Evolutionary conservation across 2,329 filamentous ascomycete genomes (phyloP).

Genomic region (Fusarium sp.): DNA sequence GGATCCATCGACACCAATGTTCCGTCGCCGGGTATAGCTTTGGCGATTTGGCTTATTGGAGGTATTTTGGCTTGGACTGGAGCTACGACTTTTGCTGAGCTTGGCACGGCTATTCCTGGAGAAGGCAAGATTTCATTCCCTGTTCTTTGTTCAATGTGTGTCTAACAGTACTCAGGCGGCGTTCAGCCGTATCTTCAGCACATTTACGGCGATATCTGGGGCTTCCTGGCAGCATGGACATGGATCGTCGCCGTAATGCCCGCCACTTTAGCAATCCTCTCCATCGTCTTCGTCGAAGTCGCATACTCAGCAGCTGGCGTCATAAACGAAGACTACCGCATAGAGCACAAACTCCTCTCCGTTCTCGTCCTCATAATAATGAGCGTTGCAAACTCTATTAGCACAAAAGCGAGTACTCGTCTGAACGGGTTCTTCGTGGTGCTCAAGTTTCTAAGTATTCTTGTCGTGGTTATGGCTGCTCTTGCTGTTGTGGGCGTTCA

Average conservation of each 20-base stretch:
- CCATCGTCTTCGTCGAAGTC: slow-evolving; percentile 72
- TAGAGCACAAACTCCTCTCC: slow-evolving; percentile 64
- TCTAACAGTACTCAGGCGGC: slow-evolving; percentile 55
- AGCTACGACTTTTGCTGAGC: slow-evolving; percentile 69
- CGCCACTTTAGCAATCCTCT: slow-evolving; percentile 71
- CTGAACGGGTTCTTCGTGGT: slow-evolving; percentile 67
- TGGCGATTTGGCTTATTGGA: slow-evolving; percentile 70
- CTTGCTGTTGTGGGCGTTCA: slow-evolving; percentile 59
- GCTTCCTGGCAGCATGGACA: slow-evolving; percentile 73
- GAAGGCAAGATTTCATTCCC: slow-evolving; percentile 56
- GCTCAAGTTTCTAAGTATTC: slow-evolving; percentile 63
- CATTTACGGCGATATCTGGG: slow-evolving; percentile 69
- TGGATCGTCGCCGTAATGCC: slow-evolving; percentile 75
- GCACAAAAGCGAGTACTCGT: slow-evolving; percentile 65
- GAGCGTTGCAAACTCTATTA: slow-evolving; percentile 65
- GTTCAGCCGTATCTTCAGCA: slow-evolving; percentile 71
- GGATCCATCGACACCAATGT: slow-evolving; percentile 72
- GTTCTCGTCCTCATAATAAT: slow-evolving; percentile 59
- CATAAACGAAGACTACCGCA: slow-evolving; percentile 55
- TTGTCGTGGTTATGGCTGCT: slow-evolving; percentile 60
- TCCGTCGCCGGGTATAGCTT: slow-evolving; percentile 67
- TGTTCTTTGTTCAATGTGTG: fast-evolving
- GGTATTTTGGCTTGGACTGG: slow-evolving; percentile 73
- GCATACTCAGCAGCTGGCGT: slow-evolving; percentile 64
- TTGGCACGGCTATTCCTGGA: slow-evolving; percentile 71